Base-by-base conservation (phyloP, 2,329 filamentous ascomycete genomes). In the Cercospora berteroae region DNA sequence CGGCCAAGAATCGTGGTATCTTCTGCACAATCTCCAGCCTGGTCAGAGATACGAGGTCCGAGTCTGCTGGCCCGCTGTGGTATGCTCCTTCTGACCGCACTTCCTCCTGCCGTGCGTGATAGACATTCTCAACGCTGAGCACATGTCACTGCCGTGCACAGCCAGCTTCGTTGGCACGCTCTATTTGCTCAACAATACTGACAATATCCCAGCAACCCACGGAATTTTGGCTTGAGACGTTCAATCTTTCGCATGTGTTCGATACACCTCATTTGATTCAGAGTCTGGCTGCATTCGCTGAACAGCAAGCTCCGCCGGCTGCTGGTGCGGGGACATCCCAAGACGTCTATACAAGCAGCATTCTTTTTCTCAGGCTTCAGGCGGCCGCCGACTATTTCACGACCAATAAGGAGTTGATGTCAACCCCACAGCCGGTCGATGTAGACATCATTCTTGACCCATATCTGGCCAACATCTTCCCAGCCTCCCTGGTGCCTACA, bases 41-140 rank as follows among this genome's bases (percentile, higher is more conserved):
- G 87, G 88, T 10, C 89, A 90, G 75, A 87, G 93, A 71, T 97
- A 98, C 83, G 95, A 99, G 82, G 86, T 96, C 59, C 89, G 95
- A 64, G 85, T 97, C 67, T 98, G 94, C 81, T 99, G 94, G 94
- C 85, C 93, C 68, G 95, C 95, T 48, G 95, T 90, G 68, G 94
- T 97, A 85, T 80, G 91, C 85, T 33, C 18, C 27, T 27, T 42
- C 36, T 48, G 50, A 36, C n/a, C 55, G 12, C 48, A 27, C 23
- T 31, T 58, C 18, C 16, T 31, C 29, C 31, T 12, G 55, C n/a
- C 42, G 44, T 31, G 5, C 27, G 16, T 57, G 57, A 44, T 5
- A 18, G 60, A 25, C 18, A 10, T 48, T 23, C 8, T 23, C 42
- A 20, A 23, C 18, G 8, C 20, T 20, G 10, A 23, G 42, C 42